Evolutionary conservation across 306 rosid species (phyloP).

Genomic region (Clitoria ternatea): DNA sequence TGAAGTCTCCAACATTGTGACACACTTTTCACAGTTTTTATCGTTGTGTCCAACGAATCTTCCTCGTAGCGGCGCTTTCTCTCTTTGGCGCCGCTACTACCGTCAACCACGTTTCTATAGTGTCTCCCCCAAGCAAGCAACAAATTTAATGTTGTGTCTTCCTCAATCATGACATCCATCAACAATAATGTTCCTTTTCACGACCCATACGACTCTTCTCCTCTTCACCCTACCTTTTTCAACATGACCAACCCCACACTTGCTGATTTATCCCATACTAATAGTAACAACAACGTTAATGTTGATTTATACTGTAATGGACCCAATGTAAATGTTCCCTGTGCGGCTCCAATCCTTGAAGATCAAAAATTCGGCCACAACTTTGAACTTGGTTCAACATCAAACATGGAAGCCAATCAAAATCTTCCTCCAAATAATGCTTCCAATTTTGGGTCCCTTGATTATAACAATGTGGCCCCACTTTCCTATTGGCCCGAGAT

Average conservation of each 20-base stretch:
- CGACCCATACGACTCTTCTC: slow-evolving; percentile 18
- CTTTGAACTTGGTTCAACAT: slow-evolving; percentile 22
- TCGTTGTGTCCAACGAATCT: not conserved
- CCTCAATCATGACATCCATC: slow-evolving; percentile 15
- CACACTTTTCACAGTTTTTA: not conserved
- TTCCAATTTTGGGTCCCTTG: not conserved
- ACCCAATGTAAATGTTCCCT: not conserved
- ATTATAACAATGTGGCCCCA: not conserved
- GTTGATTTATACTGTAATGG: not conserved
- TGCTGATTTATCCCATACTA: not conserved
- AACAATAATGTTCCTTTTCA: slow-evolving; percentile 22
- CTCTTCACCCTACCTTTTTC: slow-evolving; percentile 16
- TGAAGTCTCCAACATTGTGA: not conserved
- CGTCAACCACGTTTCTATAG: not conserved
- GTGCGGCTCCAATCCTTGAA: not conserved
- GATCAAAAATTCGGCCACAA: too few species aligned
- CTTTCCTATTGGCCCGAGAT: slow-evolving; percentile 31
- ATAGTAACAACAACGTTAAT: too few species aligned
- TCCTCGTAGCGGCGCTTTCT: slow-evolving; percentile 26
- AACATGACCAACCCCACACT: slow-evolving; percentile 15
- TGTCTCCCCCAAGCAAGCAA: not conserved
- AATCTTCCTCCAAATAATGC: not conserved
- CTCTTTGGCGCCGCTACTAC: slow-evolving; percentile 33
- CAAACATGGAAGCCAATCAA: not conserved
- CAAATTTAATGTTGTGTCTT: not conserved